Conservation (phyloP, 2,329 filamentous ascomycete species). For the Trichoderma polysporum region DNA sequence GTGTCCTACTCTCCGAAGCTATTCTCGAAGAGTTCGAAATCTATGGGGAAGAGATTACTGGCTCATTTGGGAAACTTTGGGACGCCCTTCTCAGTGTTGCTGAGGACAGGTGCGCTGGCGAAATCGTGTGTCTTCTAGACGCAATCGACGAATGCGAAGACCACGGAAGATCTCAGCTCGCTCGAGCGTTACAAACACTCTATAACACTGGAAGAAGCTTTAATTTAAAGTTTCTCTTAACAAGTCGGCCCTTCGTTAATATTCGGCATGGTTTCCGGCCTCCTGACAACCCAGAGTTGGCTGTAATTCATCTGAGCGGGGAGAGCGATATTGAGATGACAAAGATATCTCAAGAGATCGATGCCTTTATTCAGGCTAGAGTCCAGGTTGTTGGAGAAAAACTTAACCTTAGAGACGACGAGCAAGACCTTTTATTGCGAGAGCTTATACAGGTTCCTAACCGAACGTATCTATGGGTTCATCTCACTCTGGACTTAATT, state of each 20-base stretch:
- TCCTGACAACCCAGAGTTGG: background rate
- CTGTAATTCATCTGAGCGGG: constrained; percentile 26
- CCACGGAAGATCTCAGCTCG: constrained; percentile 25
- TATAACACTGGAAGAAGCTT: constrained; percentile 24
- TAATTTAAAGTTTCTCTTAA: constrained; percentile 39
- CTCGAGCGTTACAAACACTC: constrained; percentile 28
- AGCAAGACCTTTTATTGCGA: constrained; percentile 20
- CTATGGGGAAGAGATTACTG: constrained; percentile 21
- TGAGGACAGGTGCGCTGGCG: constrained; percentile 17
- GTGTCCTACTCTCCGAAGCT: no score
- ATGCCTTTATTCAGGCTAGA: constrained; percentile 24
- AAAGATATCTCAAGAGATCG: constrained; percentile 27
- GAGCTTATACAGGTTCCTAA: constrained; percentile 24
- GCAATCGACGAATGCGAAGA: constrained; percentile 42
- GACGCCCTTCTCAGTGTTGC: constrained; percentile 28
- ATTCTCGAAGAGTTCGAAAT: constrained; percentile 25
- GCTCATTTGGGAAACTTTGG: constrained; percentile 33
- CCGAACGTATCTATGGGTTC: constrained; percentile 31
- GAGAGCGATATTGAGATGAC: constrained; percentile 23
- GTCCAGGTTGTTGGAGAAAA: constrained; percentile 7
- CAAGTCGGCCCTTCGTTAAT: constrained; percentile 32
- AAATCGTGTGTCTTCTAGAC: constrained; percentile 40
- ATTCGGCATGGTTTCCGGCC: constrained; percentile 27
- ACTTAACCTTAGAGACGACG: constrained; percentile 5
- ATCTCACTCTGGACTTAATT: constrained; percentile 25